Evolutionary conservation across 2,329 filamentous ascomycete genomes (phyloP).

Genomic region (Colletotrichum sp.): DNA sequence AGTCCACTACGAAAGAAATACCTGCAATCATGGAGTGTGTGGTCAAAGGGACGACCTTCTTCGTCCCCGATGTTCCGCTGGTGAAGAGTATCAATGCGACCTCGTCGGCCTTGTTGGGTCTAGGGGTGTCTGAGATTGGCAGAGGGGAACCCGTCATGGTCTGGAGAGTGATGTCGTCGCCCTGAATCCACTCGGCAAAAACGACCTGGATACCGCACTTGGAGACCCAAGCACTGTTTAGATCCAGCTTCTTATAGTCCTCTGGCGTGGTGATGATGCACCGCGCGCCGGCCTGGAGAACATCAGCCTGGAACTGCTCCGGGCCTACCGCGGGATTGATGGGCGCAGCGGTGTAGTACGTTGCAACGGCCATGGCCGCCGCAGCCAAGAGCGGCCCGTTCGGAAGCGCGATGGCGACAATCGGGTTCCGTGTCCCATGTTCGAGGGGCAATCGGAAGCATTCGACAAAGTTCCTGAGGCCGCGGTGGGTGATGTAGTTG

Average conservation of each 20-base stretch:
- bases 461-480: conserved; percentile 34
- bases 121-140: background rate
- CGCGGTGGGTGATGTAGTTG: conserved; percentile 34
- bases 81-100: conserved; percentile 60
- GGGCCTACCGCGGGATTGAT: conserved; percentile 53
- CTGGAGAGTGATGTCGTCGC: conserved; percentile 39
- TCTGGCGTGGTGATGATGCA: conserved; percentile 49
- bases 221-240: conserved; percentile 33
- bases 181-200: conserved; percentile 39
- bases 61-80: conserved; percentile 62
- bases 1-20: conserved; percentile 56
- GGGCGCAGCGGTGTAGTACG: conserved; percentile 56
- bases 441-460: conserved; percentile 34
- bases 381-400: conserved; percentile 60
- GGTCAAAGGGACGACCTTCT: conserved; percentile 61
- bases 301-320: conserved; percentile 56
- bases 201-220: conserved; percentile 42
- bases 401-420: conserved; percentile 55
- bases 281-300: conserved; percentile 50
- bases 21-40: conserved; percentile 55
- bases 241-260: conserved; percentile 43
- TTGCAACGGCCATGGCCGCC: conserved; percentile 52
- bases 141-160: conserved; percentile 20
- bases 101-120: conserved; percentile 49
- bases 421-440: conserved; percentile 35